Conservation (phyloP, 345 rosid genomes). For the Bruguiera sexangula region DNA sequence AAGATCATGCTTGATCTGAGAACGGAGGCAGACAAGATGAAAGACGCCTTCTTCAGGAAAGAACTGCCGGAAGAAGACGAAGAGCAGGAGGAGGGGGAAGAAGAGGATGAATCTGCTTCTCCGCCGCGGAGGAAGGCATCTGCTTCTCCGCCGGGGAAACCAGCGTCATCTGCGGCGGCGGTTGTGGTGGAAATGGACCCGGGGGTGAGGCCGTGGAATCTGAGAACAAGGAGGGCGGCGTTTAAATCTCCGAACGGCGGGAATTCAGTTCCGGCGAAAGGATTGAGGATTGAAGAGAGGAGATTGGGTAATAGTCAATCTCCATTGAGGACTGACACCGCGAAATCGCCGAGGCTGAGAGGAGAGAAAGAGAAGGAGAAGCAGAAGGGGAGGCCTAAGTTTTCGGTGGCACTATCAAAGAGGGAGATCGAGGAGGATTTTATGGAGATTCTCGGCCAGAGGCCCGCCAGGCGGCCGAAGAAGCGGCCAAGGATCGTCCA, state of each 20-base stretch:
- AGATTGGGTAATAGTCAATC: conserved; percentile 21
- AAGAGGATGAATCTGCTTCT: conserved; percentile 1
- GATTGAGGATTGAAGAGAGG: conserved; percentile 27
- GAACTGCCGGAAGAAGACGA: conserved; percentile 15
- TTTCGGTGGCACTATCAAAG: conserved; percentile 44
- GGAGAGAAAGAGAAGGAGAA: conserved; percentile 15
- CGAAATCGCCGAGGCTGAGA: conserved; percentile 22
- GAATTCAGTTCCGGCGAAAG: conserved; percentile 14
- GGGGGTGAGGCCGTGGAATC: conserved; percentile 59
- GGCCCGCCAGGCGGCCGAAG: conserved; percentile 70
- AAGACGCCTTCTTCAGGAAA: conserved; percentile 23
- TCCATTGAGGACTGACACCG: conserved; percentile 33
- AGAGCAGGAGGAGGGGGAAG: conserved; percentile 11
- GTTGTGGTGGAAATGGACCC: conserved; percentile 4
- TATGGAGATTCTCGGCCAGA: conserved; percentile 39
- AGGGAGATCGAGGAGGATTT: conserved; percentile 77
- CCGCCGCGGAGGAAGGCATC: not conserved
- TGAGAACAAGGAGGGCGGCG: conserved; percentile 63
- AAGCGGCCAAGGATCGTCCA: conserved; percentile 60
- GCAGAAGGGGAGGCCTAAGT: conserved; percentile 36
- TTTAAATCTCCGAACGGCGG: conserved; percentile 46
- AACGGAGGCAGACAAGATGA: conserved; percentile 37
- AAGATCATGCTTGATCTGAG: conserved; percentile 44
- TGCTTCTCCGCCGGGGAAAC: not conserved
- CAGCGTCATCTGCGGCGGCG: not conserved